phyloP scores from a whole-genome alignment of 2,329 filamentous ascomycete species.

The Alternaria sp. region DNA sequence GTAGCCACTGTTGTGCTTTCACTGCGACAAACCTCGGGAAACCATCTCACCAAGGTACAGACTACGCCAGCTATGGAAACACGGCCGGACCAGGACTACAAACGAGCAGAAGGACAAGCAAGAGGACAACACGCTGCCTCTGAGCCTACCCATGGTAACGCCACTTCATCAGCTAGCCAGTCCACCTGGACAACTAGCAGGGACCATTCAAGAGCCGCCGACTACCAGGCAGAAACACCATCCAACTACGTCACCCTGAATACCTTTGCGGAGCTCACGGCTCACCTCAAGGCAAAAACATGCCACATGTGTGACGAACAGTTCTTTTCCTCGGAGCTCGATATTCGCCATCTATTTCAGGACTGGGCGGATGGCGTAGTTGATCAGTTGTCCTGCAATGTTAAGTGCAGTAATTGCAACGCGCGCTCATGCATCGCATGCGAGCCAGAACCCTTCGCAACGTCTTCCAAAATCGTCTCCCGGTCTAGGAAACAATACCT shows the following conservation, averaged over 20 bases:
- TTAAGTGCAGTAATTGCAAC: constrained; percentile 32
- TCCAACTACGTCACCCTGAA: constrained; percentile 7
- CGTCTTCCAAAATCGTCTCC: constrained; percentile 9
- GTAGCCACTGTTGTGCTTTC: background rate
- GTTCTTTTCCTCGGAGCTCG: constrained; percentile 20
- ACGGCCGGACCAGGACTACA: background rate
- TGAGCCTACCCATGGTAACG: background rate
- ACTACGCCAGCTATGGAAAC: background rate
- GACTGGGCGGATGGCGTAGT: constrained; percentile 24
- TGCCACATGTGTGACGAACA: constrained; percentile 25
- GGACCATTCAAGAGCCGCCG: background rate
- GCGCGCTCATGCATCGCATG: constrained; percentile 32
- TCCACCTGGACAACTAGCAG: background rate
- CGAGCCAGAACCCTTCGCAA: constrained; percentile 10
- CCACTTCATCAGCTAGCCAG: background rate
- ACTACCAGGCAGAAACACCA: constrained; percentile 13
- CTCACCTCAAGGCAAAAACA: constrained; percentile 18
- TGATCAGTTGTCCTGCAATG: constrained; percentile 16
- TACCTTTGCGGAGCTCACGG: constrained; percentile 22
- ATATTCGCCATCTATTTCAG: constrained; percentile 25
- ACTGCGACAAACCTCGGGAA: background rate
- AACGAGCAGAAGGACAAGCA: background rate
- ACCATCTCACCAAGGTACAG: background rate
- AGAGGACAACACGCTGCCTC: background rate
- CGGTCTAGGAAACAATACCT: constrained; percentile 17